phyloP scores from a whole-genome alignment of 1,284 basidiomycete species.

The Phlebopus sp. region DNA sequence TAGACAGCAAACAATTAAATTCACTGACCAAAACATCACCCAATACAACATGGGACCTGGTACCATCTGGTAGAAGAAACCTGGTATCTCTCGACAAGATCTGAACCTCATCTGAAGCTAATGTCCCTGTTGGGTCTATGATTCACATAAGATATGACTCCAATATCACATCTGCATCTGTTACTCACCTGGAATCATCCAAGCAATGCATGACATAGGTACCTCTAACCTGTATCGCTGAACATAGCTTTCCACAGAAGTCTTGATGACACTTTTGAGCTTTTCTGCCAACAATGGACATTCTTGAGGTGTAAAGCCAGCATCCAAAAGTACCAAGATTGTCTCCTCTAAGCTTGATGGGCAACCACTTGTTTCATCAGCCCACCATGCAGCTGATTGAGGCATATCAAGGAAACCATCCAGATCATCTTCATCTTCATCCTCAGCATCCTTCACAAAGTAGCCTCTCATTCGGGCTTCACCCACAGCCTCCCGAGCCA shows the following conservation, averaged over 20 bases:
- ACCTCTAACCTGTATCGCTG: slow-evolving; percentile 42
- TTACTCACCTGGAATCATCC: slow-evolving; percentile 46
- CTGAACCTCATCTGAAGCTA: slow-evolving; percentile 46
- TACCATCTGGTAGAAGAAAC: slow-evolving; percentile 37
- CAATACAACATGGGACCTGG: slow-evolving; percentile 40
- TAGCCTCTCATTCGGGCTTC: slow-evolving; percentile 44
- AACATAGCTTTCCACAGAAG: slow-evolving; percentile 34
- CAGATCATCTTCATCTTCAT: slow-evolving; percentile 39
- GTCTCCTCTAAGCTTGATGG: slow-evolving; percentile 53
- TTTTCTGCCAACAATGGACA: slow-evolving; percentile 45
- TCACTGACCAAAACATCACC: slow-evolving; percentile 39
- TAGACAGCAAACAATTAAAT: not conserved
- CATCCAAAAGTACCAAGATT: slow-evolving; percentile 43
- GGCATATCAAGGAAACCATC: slow-evolving; percentile 37
- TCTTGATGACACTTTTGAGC: slow-evolving; percentile 38
- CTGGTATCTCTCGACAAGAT: slow-evolving; percentile 41
- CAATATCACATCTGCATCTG: not conserved
- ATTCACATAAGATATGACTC: not conserved
- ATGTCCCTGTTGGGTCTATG: slow-evolving; percentile 41
- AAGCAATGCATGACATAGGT: slow-evolving; percentile 46
- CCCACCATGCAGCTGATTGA: slow-evolving; percentile 49
- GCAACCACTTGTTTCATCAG: slow-evolving; percentile 47
- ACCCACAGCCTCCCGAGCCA: slow-evolving; percentile 42
- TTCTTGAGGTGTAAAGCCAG: slow-evolving; percentile 44
- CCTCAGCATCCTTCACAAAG: slow-evolving; percentile 32